Base-by-base conservation (phyloP, 768 basidiomycete species). In the Stropharia rugosoannulata region DNA sequence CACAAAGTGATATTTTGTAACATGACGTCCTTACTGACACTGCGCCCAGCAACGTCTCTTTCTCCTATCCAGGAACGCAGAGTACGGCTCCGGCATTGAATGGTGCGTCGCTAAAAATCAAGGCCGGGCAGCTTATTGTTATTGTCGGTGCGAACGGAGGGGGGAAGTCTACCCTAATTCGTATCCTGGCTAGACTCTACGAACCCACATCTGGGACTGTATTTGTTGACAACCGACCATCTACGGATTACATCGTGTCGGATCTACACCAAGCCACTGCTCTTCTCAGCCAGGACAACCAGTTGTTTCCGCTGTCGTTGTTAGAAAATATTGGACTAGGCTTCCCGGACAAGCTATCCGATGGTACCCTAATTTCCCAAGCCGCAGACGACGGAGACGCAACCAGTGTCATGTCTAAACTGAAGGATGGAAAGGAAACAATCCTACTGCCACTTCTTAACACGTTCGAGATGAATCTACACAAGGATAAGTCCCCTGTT, bases 101-200 rank as follows among this genome's bases (percentile, higher is more conserved):
- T 10, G 63, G 72, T 15, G 64, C 82, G 6, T 75, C 76, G 5
- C 68, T 83, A 25, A 69, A 55, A 2, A 77, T 85, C 45, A 65
- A 74, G 27, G 65, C 78, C 1, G 80, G 80, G 2, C 73, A 78
- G 27, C 68, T 84, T 6, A 75, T 80, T n/a, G 77, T 84, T 37
- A 70, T 86, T n/a, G 82, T 84, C 1, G 83, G 84, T 19, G 66
- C 66, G 0, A 85, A 84, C 56, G 83, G 82, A 5, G 76, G 76
- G 49, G 82, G 82, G 3, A 84, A 84, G 59, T 76, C 79, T 0
- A 81, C 81, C 0, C 59, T 84, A 25, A 66, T 83, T 11, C 80
- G 80, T 46, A 64, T 85, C 9, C 65, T 86, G 8, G 71, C 79
- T 0, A 70, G 80, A 1, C 60, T 83, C 4, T 79, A 79, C 59